Conservation (phyloP, 2,329 filamentous ascomycete genomes). For the Diaporthe eres region DNA sequence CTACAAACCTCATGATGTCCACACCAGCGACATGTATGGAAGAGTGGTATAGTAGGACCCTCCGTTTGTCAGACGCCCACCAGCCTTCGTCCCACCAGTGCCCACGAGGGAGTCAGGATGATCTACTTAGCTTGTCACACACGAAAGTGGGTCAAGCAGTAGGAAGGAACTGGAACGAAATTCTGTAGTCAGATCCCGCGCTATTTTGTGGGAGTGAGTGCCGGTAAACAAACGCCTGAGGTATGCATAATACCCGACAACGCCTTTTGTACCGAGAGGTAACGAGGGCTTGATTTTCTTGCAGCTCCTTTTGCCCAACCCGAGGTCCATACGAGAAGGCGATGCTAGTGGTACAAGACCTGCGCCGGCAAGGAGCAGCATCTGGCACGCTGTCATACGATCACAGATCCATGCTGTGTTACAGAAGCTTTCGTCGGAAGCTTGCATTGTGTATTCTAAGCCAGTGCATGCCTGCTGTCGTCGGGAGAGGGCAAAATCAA, state of each 20-base stretch:
- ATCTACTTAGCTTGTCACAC: not conserved
- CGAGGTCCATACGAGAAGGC: not conserved
- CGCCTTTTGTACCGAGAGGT: not conserved
- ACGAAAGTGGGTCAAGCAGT: not conserved
- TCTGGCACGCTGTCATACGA: constrained; percentile 23
- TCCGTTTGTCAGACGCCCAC: not conserved
- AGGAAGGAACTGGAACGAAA: not conserved
- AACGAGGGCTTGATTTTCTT: no score
- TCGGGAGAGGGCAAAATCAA: not conserved
- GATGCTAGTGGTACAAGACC: not conserved
- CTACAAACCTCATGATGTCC: no score
- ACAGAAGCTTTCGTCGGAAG: not conserved
- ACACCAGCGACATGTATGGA: not conserved
- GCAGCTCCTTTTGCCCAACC: not conserved
- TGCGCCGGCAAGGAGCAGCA: constrained; percentile 12
- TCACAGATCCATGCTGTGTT: constrained; percentile 10
- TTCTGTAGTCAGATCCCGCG: not conserved
- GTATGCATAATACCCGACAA: not conserved
- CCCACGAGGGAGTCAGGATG: not conserved
- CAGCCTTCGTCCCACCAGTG: not conserved
- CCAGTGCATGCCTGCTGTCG: not conserved
- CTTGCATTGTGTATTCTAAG: no score
- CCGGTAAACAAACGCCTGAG: no score
- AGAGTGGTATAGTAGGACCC: not conserved
- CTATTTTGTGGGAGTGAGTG: not conserved